phyloP scores from a whole-genome alignment of 192 early-diverging fungal species.

The Backusella tuberculispora region DNA sequence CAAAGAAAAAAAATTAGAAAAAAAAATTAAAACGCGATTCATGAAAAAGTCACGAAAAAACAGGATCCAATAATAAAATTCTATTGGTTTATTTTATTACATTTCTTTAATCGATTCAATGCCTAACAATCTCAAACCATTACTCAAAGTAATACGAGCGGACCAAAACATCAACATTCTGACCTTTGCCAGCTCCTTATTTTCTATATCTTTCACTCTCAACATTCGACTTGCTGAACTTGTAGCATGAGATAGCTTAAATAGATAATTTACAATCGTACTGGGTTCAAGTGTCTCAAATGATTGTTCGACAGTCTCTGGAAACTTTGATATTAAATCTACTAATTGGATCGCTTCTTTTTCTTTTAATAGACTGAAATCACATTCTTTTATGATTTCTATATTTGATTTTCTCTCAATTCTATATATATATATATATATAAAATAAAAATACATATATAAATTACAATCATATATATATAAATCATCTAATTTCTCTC shows the following conservation, averaged over 20 bases:
- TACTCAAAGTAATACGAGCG: slow-evolving; percentile 78
- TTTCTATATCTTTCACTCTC: slow-evolving; percentile 63
- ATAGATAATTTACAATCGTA: slow-evolving; percentile 75
- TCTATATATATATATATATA: neutral
- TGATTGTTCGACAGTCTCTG: slow-evolving; percentile 68
- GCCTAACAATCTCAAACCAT: slow-evolving; percentile 78
- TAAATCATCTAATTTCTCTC: no score
- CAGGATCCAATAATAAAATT: neutral
- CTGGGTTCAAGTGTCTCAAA: slow-evolving; percentile 76
- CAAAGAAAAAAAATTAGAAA: neutral
- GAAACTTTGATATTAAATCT: slow-evolving; percentile 75
- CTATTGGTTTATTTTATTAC: slow-evolving; percentile 53
- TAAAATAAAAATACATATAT: neutral
- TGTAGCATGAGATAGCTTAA: slow-evolving; percentile 75
- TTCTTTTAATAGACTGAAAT: slow-evolving; percentile 74
- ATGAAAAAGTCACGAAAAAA: slow-evolving; percentile 12
- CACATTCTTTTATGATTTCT: slow-evolving; percentile 47
- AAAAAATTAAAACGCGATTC: neutral
- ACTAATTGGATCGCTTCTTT: slow-evolving; percentile 69
- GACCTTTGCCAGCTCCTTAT: slow-evolving; percentile 71
- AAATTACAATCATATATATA: neutral
- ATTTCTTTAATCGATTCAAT: slow-evolving; percentile 82
- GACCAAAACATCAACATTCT: slow-evolving; percentile 77
- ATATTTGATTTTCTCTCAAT: slow-evolving; percentile 76
- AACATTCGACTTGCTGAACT: slow-evolving; percentile 69